Conservation (phyloP, 805 yeast genomes). For the Blastobotrys parvus region DNA sequence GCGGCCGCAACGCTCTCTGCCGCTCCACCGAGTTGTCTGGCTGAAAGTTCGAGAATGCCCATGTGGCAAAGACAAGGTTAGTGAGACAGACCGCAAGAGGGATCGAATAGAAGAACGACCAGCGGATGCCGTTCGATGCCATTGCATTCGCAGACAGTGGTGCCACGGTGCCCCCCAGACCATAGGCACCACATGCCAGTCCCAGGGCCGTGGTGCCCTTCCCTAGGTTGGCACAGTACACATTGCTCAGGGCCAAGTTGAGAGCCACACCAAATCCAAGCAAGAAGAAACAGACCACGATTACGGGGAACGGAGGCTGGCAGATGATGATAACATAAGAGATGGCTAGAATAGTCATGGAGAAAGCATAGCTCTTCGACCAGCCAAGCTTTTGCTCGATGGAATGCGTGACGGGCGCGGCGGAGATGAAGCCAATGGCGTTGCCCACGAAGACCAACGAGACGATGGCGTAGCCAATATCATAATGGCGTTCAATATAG, state of each 20-base stretch:
- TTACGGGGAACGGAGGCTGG: slow-evolving; percentile 35
- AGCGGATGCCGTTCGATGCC: slow-evolving; percentile 39
- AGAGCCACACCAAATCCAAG: slow-evolving; percentile 51
- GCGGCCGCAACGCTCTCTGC: too few species aligned
- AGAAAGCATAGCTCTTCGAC: too few species aligned
- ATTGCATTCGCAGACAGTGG: slow-evolving; percentile 57
- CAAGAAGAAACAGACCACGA: slow-evolving; percentile 33
- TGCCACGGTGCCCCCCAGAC: slow-evolving; percentile 61
- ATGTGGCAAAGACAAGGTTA: slow-evolving; percentile 29
- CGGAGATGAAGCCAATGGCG: too few species aligned
- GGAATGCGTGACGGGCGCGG: too few species aligned
- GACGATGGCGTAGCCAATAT: too few species aligned
- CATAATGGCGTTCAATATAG: too few species aligned
- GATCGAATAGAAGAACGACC: slow-evolving; percentile 47
- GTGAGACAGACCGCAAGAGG: slow-evolving; percentile 33
- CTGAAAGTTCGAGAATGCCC: slow-evolving; percentile 43
- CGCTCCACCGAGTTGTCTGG: too few species aligned
- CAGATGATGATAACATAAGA: slow-evolving; percentile 34
- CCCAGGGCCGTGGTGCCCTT: slow-evolving; percentile 55
- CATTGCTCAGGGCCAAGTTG: slow-evolving; percentile 46
- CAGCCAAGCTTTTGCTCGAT: too few species aligned
- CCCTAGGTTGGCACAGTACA: slow-evolving; percentile 39
- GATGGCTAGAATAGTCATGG: too few species aligned
- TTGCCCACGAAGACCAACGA: too few species aligned
- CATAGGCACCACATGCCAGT: slow-evolving; percentile 58